A percentile compares a stretch with the other conserved stretches of the same genome.
These are phyloP conservation scores for Grosmannia penicillata DNA, from an alignment of 2,329 filamentous ascomycete species.

Conservation along the genomic window DNA sequence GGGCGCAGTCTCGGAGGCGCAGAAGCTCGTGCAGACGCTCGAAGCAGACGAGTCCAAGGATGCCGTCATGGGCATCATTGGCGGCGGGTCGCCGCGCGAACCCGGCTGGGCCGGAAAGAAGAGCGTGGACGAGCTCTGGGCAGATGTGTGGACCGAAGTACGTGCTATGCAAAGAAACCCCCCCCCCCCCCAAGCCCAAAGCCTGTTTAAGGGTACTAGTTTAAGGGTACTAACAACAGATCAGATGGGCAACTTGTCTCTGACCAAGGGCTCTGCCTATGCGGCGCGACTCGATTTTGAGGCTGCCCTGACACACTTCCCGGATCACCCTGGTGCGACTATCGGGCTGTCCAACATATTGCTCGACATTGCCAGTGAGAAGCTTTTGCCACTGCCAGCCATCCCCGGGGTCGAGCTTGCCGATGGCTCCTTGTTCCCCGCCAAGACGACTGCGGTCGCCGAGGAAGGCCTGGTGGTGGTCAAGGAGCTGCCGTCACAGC, in stretches of 20 bases:
- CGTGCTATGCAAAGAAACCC: no score
- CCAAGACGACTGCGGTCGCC: slow-evolving; percentile 6
- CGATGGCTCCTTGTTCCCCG: slow-evolving; percentile 16
- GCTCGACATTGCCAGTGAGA: slow-evolving; percentile 67
- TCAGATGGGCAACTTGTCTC: slow-evolving; percentile 52
- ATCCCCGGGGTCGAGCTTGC: slow-evolving; percentile 27
- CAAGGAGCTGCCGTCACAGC: slow-evolving; percentile 23
- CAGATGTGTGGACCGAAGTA: slow-evolving; percentile 70
- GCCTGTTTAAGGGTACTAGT: neutral
- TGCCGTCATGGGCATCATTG: slow-evolving; percentile 16
- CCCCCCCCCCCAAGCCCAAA: no score
- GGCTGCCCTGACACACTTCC: slow-evolving; percentile 61
- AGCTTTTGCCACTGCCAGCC: slow-evolving; percentile 43
- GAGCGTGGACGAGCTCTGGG: slow-evolving; percentile 72
- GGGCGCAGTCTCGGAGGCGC: slow-evolving; percentile 68
- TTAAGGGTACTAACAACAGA: neutral
- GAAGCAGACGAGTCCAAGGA: slow-evolving; percentile 52
- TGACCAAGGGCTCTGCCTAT: slow-evolving; percentile 47
- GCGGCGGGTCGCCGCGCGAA: slow-evolving; percentile 40
- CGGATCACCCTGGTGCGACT: slow-evolving; percentile 67
- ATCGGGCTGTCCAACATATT: slow-evolving; percentile 74
- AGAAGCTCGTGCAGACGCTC: slow-evolving; percentile 56
- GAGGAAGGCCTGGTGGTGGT: slow-evolving; percentile 1
- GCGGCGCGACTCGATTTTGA: slow-evolving; percentile 68
- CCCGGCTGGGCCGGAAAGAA: slow-evolving; percentile 67